Base-by-base conservation (phyloP, 371 early-diverging fungal species). In the Mortierella sp. region DNA sequence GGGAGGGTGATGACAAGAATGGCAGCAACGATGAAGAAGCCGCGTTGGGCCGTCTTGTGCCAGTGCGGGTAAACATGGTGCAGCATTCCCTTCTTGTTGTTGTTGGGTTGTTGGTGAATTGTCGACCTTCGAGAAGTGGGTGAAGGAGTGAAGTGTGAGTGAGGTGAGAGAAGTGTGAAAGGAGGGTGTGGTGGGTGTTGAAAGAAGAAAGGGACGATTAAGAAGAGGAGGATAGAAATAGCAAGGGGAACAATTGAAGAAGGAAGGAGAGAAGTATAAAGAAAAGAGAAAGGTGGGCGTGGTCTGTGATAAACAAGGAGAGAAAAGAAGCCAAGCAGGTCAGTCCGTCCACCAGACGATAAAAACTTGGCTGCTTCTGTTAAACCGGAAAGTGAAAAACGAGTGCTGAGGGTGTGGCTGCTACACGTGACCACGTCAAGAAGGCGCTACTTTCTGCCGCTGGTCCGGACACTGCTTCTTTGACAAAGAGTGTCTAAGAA, bases 41-140 rank as follows among this genome's bases (percentile, higher is more conserved):
- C 54, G 31, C 82, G 82, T 42, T 85, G 86, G 9, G 70, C 82
- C 16, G 75, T 48, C 71, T 79, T 77, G 77, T 85, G 82, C 86
- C 86, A 85, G 21, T 50, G 73, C 0, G 86, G 86, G 60, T 79
- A 82, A 70, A 85, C 86, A 80, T 82, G 86, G 60, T 80, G 76
- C 70, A 55, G 52, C 86, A 85, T 85, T 50, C 68, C 68, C 63
- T 60, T 31, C 6, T 57, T 13, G 57, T 26, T 54, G 58, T 31
- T 60, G 31, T 13, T 28, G 28, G 11, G 28, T 31, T 5, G 14
- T 6, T 16, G 28, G 60, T 31, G 26, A 57, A 26, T 0, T 26
- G 58, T 38, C 42, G 42, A 38, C 42, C 42, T 38, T 38, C 5
- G 26, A 26, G 58, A 13, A 10, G 21, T 3, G 58, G n/a, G 26